A percentile compares a stretch with the other conserved stretches of the same genome.
These are phyloP conservation scores for Lepiota brunneoincarnata DNA, from an alignment of 768 basidiomycete genomes.

Conservation along the genomic window DNA sequence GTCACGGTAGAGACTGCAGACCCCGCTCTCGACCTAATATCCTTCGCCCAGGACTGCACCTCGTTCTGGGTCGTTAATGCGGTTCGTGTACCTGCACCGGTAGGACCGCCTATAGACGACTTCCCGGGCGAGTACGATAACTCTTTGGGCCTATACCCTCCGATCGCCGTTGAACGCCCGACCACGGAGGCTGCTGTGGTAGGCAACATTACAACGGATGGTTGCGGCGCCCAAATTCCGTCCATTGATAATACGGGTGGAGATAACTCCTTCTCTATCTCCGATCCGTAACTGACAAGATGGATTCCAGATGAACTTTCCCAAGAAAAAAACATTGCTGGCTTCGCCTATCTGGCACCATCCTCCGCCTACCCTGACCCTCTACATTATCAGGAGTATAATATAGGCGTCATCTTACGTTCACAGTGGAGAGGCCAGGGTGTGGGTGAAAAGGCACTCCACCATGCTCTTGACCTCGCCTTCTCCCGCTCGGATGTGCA, in stretches of 20 bases:
- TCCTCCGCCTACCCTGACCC: conserved; percentile 28
- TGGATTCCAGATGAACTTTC: not conserved
- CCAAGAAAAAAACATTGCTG: conserved; percentile 20
- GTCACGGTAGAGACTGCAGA: conserved; percentile 37
- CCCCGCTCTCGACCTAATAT: conserved; percentile 35
- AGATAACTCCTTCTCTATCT: too few species aligned
- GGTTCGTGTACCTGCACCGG: not conserved
- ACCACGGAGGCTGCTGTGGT: not conserved
- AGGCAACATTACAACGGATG: too few species aligned
- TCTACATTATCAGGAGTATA: conserved; percentile 41
- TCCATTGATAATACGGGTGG: too few species aligned
- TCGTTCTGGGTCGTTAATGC: conserved; percentile 41
- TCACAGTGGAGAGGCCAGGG: conserved; percentile 35
- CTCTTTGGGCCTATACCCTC: not conserved
- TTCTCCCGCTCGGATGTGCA: conserved; percentile 45
- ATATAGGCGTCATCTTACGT: conserved; percentile 52
- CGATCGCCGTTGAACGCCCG: not conserved
- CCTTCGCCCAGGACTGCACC: conserved; percentile 34
- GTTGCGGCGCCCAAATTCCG: too few species aligned
- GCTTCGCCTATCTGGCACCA: conserved; percentile 40
- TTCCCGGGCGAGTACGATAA: not conserved
- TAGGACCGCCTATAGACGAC: conserved; percentile 7
- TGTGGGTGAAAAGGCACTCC: conserved; percentile 44
- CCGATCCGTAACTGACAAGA: too few species aligned
- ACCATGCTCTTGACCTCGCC: conserved; percentile 41